phyloP scores from a whole-genome alignment of 2,329 filamentous ascomycete species.

The Fusarium marasasianum region DNA sequence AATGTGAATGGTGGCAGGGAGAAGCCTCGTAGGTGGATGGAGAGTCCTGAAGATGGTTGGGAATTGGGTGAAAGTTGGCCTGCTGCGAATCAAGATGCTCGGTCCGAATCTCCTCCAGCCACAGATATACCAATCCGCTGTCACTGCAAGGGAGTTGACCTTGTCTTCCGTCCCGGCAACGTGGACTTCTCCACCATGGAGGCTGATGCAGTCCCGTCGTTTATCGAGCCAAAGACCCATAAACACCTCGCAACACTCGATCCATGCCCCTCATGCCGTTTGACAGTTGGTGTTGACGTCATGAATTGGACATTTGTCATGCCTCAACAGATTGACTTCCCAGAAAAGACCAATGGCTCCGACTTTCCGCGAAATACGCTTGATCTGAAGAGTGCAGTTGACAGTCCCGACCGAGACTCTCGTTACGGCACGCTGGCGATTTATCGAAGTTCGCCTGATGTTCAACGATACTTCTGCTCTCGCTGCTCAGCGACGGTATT shows the following conservation, averaged over 20 bases:
- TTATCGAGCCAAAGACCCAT: constrained; percentile 54
- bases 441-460: constrained; percentile 55
- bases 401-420: constrained; percentile 43
- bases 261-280: constrained; percentile 58
- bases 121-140: constrained; percentile 53
- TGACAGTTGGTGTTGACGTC: constrained; percentile 54
- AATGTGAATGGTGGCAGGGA: constrained; percentile 45
- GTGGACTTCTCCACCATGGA: constrained; percentile 26
- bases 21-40: constrained; percentile 42
- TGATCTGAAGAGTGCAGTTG: constrained; percentile 49
- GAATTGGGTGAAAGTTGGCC: constrained; percentile 48
- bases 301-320: constrained; percentile 57
- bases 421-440: constrained; percentile 54
- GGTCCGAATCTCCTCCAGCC: constrained; percentile 7
- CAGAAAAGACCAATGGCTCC: not conserved
- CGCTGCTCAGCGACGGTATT: constrained; percentile 59
- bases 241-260: constrained; percentile 54
- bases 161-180: constrained; percentile 50
- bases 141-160: constrained; percentile 57
- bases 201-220: constrained; percentile 50
- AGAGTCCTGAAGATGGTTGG: constrained; percentile 27
- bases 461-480: constrained; percentile 60
- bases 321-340: constrained; percentile 52
- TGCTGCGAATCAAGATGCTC: constrained; percentile 1
- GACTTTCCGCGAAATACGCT: constrained; percentile 22